phyloP scores from a whole-genome alignment of 495 filamentous ascomycete species.

The Neurospora intermedia region DNA sequence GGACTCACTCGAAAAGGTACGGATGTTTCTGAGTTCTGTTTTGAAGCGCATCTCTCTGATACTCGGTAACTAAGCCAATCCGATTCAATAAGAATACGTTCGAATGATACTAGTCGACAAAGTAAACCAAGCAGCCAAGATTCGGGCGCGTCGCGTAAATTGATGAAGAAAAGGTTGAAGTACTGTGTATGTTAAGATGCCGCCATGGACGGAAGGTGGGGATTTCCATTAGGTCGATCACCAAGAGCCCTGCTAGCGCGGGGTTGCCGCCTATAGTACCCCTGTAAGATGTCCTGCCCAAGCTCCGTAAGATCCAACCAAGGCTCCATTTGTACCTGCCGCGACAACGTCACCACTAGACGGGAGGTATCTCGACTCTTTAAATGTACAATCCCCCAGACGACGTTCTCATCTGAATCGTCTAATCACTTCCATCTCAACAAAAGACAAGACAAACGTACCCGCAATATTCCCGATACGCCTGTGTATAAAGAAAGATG shows the following conservation, averaged over 20 bases:
- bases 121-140: not conserved
- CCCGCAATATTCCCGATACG: not conserved
- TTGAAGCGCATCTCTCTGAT: conserved; percentile 61
- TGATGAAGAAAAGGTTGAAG: not conserved
- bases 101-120: not conserved
- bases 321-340: not conserved
- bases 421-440: not conserved
- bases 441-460: not conserved
- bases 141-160: conserved; percentile 3
- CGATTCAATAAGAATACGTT: not conserved
- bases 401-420: not conserved
- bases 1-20: conserved; percentile 68
- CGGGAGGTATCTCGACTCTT: not conserved
- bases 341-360: not conserved
- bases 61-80: not conserved
- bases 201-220: not conserved
- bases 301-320: not conserved
- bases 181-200: not conserved
- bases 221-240: not conserved
- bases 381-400: not conserved
- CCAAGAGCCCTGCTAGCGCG: not conserved
- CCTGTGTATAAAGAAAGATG: not conserved
- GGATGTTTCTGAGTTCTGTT: conserved; percentile 67
- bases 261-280: not conserved
- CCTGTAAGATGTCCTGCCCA: not conserved